phyloP scores from a whole-genome alignment of 441 rosid species.

The Erodium trifolium region DNA sequence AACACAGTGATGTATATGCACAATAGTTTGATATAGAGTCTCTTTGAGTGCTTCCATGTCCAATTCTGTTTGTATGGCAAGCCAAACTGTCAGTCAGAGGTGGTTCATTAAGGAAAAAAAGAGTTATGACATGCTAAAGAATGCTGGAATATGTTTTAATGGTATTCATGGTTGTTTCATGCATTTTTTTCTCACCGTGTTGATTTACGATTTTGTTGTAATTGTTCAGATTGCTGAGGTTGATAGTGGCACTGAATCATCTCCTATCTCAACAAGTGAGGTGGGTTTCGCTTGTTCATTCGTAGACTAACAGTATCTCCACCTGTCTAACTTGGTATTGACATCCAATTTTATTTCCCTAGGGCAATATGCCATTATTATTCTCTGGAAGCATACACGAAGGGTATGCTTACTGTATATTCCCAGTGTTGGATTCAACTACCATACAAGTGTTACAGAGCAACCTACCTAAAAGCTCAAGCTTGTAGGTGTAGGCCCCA shows the following conservation, averaged over 20 bases:
- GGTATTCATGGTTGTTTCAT: constrained; percentile 5
- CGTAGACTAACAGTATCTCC: neutral
- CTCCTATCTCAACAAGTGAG: constrained; percentile 53
- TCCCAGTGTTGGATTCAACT: neutral
- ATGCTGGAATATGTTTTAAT: neutral
- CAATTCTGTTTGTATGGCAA: neutral
- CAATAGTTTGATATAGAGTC: no score
- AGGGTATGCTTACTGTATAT: neutral
- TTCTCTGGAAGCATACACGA: neutral
- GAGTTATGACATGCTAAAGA: neutral
- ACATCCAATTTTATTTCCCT: neutral
- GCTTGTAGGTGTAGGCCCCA: no score
- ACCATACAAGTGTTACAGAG: neutral
- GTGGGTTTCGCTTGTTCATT: constrained; percentile 26
- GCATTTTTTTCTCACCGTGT: neutral
- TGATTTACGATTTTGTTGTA: constrained; percentile 8
- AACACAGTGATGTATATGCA: neutral
- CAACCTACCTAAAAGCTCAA: no score
- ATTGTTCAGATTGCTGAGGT: constrained; percentile 40
- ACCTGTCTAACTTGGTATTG: neutral
- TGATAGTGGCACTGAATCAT: constrained; percentile 28
- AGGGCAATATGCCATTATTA: neutral
- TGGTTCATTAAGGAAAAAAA: neutral
- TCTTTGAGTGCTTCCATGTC: no score
- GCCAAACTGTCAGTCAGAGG: neutral